Base-by-base conservation (phyloP, 352 stramenopile genomes). In the Phytophthora ramorum region DNA sequence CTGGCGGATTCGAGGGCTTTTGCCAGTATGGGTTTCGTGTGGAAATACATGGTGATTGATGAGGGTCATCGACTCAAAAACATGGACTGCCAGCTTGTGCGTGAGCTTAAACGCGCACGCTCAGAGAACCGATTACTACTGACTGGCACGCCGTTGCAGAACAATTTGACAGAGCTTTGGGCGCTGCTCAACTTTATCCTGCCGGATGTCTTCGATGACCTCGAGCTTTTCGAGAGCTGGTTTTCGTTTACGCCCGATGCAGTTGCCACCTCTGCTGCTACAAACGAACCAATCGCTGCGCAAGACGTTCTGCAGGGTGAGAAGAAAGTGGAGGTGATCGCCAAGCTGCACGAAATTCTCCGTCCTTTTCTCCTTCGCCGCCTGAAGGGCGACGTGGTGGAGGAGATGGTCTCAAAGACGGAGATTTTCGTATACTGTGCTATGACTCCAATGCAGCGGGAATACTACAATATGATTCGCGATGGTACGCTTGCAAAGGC, bases 61-160 rank as follows among this genome's bases (percentile, higher is more conserved):
- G 97, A 99, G 68, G 97, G 96, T 30, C 97, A 99, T 63, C 87
- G 97, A 16, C 79, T 99, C 7, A 99, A 99, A 67, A 99, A 99
- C 72, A 96, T 98, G 82, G 89, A 98, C 63, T 99, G 96, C 78
- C 90, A 90, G 52, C 83, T 99, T 32, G 88, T 99, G 58, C 84
- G 83, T 34, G 95, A 98, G 71, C 85, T 99, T 19, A 99, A 99
- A 66, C 79, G 85, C 24, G 85, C 97, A 55, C 79, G 84, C 6
- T 95, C 96, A 16, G 89, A 97, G 68, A 99, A 98, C 72, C 85
- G 96, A 19, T 73, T 99, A 40, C 77, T 99, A 26, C 74, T 99
- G 35, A 98, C 91, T 22, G 97, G 97, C 46, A 99, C 97, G 45
- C 97, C 97, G 16, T 94, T 99, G 28, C 97, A 99, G 80, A 99